Base-by-base conservation (phyloP, 805 yeast genomes). In the Wickerhamiella spandovensis region DNA sequence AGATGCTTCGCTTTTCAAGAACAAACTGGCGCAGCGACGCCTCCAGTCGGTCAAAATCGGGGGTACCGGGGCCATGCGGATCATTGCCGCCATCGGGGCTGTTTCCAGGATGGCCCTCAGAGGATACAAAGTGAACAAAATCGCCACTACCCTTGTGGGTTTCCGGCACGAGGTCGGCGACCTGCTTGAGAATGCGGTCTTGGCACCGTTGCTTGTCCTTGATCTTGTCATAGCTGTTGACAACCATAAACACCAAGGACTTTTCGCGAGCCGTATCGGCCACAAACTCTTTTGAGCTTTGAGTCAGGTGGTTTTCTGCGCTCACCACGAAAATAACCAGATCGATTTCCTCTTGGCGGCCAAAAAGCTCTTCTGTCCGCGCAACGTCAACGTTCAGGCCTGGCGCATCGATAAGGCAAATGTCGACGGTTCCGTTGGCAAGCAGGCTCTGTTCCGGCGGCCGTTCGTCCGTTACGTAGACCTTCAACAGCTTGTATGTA, bases 291-390 rank as follows among this genome's bases (percentile, higher is more conserved):
- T 86, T 82, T 0, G 97, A 97, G 0, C 95, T 84, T 51, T 88
- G 70, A 0, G 99, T 92, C 63, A 92, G 84, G 62, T 92, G 97
- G 61, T 92, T 94, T 61, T 89, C 97, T 0, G 98, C 95, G 64
- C 83, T 85, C 2, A 92, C 95, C 2, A 94, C 97, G 70, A 92
- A 94, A 0, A 92, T 90, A 2, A 92, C 95, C 56, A 92, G 72
- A 64, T 92, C 99, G 54, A 92, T 92, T 61, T 92, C 98, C 61
- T 92, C 97, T 68, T 92, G 97, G 53, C 97, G 78, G 1, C 96
- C 83, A 64, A 90, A 89, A 0, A 92, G 88, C 61, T 90, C 95
- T 1, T 95, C 85, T 0, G 99, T 92, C 64, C 87, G 95, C 58
- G 82, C 83, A 4, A 92, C 84, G 60, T 90, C 97, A 74, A 88